phyloP scores from a whole-genome alignment of 345 rosid species.

The Limnanthes douglasii region DNA sequence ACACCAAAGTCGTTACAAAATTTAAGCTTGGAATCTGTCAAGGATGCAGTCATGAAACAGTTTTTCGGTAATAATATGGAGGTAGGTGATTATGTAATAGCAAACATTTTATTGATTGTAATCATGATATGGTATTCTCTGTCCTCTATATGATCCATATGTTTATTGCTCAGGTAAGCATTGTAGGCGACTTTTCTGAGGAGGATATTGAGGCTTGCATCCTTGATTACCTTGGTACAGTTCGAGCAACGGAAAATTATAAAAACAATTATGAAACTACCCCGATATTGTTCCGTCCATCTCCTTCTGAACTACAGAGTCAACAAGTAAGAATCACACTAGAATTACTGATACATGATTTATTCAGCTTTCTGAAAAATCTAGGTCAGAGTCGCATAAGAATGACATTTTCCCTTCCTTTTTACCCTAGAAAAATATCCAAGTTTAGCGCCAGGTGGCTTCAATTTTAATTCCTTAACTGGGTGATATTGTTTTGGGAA shows the following conservation, averaged over 20 bases:
- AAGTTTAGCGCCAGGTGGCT: too few relatives aligned
- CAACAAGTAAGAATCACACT: conserved; percentile 53
- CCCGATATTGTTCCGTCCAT: conserved; percentile 58
- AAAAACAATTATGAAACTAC: conserved; percentile 17
- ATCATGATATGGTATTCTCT: conserved; percentile 4
- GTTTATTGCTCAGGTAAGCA: conserved; percentile 49
- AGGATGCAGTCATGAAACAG: conserved; percentile 93
- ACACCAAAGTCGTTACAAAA: conserved; percentile 70
- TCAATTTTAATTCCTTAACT: conserved; percentile 4
- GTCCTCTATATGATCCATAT: conserved; percentile 6
- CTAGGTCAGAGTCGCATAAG: too few relatives aligned
- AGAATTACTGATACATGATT: conserved; percentile 3
- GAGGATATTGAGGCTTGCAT: conserved; percentile 77
- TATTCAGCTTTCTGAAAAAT: not conserved
- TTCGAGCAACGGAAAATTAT: conserved; percentile 39
- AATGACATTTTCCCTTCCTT: conserved; percentile 4
- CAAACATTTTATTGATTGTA: not conserved
- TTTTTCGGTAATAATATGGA: conserved; percentile 94
- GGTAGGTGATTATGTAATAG: conserved; percentile 23
- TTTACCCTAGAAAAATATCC: too few relatives aligned
- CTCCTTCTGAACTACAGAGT: conserved; percentile 55
- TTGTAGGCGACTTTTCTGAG: conserved; percentile 91
- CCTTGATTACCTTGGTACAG: conserved; percentile 90
- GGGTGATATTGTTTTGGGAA: conserved; percentile 1
- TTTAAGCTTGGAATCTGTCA: conserved; percentile 58